Evolutionary conservation across 768 basidiomycete species (phyloP).

Genomic region (Termitomyces heimii): DNA sequence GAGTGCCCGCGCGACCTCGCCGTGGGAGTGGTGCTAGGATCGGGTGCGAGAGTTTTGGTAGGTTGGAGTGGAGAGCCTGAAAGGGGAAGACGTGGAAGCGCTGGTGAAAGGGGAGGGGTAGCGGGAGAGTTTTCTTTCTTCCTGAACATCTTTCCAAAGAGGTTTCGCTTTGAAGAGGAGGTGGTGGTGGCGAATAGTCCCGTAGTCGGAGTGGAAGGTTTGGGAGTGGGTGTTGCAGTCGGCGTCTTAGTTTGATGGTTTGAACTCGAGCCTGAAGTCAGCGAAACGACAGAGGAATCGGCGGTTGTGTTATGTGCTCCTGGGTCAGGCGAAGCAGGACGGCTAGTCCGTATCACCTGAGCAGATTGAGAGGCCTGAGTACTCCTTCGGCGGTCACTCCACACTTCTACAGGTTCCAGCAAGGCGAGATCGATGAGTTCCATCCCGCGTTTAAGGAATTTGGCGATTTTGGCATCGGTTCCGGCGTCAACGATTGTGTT

Average conservation of each 20-base stretch:
- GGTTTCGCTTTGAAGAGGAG: constrained; percentile 38
- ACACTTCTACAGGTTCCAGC: constrained; percentile 80
- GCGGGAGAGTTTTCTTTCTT: constrained; percentile 21
- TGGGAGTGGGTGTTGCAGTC: constrained; percentile 2
- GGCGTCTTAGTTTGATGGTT: constrained; percentile 10
- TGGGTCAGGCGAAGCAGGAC: constrained; percentile 16
- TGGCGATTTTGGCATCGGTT: constrained; percentile 81
- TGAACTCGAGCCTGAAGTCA: background rate
- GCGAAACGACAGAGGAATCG: constrained; percentile 15
- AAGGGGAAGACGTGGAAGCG: constrained; percentile 18
- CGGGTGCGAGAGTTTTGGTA: constrained; percentile 1
- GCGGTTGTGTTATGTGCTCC: constrained; percentile 9
- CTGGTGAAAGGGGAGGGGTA: constrained; percentile 21
- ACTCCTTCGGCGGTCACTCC: constrained; percentile 31
- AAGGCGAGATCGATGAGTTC: constrained; percentile 74
- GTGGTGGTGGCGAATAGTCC: constrained; percentile 1
- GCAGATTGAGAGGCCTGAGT: background rate
- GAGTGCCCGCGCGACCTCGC: constrained; percentile 9
- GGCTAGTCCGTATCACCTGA: constrained; percentile 18
- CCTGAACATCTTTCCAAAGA: constrained; percentile 73
- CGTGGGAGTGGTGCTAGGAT: constrained; percentile 10
- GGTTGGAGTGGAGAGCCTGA: constrained; percentile 6
- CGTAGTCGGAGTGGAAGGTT: background rate
- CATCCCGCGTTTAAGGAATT: constrained; percentile 64
- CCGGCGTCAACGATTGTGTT: constrained; percentile 86